phyloP scores from a whole-genome alignment of 352 stramenopile species.

The Peronosclerospora sorghi region DNA sequence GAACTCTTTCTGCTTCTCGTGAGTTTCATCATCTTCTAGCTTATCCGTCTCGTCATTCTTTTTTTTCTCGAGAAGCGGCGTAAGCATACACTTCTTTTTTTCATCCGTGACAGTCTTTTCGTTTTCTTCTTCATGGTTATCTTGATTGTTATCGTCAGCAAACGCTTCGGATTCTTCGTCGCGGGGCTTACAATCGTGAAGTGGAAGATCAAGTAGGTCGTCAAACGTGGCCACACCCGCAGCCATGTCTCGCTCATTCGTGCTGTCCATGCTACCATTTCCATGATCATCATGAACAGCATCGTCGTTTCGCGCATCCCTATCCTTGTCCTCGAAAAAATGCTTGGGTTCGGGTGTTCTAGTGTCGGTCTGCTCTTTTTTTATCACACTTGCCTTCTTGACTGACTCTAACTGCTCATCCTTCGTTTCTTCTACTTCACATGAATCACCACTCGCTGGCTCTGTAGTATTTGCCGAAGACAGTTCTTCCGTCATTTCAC shows the following conservation, averaged over 20 bases:
- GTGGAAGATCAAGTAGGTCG: slow-evolving; percentile 18
- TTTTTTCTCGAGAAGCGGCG: slow-evolving; percentile 15
- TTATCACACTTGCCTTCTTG: background rate
- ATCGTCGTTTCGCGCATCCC: slow-evolving; percentile 1
- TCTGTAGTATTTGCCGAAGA: slow-evolving; percentile 1
- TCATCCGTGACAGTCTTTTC: slow-evolving; percentile 2
- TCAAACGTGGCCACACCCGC: slow-evolving; percentile 21
- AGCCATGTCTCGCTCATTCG: slow-evolving; percentile 19
- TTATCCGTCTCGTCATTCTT: slow-evolving; percentile 10
- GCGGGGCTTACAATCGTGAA: slow-evolving; percentile 9
- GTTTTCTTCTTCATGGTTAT: slow-evolving; percentile 3
- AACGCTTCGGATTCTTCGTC: slow-evolving; percentile 21
- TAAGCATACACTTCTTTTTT: slow-evolving; percentile 10
- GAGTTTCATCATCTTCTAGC: background rate
- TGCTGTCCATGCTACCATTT: slow-evolving; percentile 9
- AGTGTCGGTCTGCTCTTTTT: slow-evolving; percentile 5
- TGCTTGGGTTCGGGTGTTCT: background rate
- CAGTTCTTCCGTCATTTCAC: slow-evolving; percentile 1
- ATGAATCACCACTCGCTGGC: slow-evolving; percentile 1
- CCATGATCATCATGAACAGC: slow-evolving; percentile 9
- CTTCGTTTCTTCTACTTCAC: background rate
- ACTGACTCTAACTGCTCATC: slow-evolving; percentile 1
- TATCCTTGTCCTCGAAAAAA: slow-evolving; percentile 7
- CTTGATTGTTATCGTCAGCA: slow-evolving; percentile 8
- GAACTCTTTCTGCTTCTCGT: background rate